phyloP scores from a whole-genome alignment of 306 rosid species.

The Oemleria cerasiformis region DNA sequence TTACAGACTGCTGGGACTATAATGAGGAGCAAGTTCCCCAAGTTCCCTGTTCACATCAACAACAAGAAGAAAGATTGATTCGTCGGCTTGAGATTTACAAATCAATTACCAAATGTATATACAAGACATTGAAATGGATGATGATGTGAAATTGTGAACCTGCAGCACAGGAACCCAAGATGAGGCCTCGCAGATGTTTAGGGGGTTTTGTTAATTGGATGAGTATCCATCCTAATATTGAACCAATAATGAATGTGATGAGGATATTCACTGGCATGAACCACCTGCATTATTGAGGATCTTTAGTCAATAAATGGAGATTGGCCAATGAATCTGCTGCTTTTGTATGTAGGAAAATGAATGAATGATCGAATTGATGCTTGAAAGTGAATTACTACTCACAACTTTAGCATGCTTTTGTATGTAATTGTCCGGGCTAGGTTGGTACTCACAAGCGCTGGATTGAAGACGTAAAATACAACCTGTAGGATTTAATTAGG shows the following conservation, averaged over 20 bases:
- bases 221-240: slow-evolving; percentile 45
- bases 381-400: slow-evolving; percentile 23
- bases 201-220: slow-evolving; percentile 46
- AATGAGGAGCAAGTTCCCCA: slow-evolving; percentile 53
- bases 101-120: too few species aligned
- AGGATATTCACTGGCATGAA: slow-evolving; percentile 55
- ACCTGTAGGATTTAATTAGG: too few species aligned
- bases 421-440: slow-evolving; percentile 46
- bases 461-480: slow-evolving; percentile 49
- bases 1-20: slow-evolving; percentile 56
- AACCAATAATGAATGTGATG: slow-evolving; percentile 46
- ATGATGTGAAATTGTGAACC: slow-evolving; percentile 16
- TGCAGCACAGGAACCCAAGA: slow-evolving; percentile 56
- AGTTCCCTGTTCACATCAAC: slow-evolving; percentile 38
- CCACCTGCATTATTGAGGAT: too few species aligned
- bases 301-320: too few species aligned
- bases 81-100: too few species aligned
- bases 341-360: background rate
- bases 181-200: slow-evolving; percentile 47
- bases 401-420: slow-evolving; percentile 43
- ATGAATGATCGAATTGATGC: too few species aligned
- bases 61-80: background rate
- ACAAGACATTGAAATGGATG: too few species aligned
- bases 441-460: slow-evolving; percentile 42
- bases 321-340: too few species aligned